phyloP scores from a whole-genome alignment of 2,329 filamentous ascomycete species.

The Ceratocystiopsis brevicomis region DNA sequence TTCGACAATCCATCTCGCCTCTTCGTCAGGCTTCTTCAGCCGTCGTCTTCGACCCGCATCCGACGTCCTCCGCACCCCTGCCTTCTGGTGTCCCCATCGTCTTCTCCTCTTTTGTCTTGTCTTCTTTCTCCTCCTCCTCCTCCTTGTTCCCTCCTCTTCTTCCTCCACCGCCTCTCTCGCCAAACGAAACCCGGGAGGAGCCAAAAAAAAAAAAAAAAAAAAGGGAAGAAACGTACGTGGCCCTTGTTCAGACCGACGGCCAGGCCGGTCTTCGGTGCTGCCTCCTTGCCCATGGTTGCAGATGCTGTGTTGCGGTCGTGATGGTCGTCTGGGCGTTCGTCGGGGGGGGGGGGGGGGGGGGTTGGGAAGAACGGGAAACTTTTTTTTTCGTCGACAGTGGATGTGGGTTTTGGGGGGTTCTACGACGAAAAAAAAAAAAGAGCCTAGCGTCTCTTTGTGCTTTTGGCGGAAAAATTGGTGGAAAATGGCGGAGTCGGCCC shows the following conservation, averaged over 20 bases:
- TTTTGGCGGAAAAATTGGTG: neutral
- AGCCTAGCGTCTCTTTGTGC: neutral
- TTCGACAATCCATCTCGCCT: neutral
- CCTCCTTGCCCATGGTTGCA: constrained; percentile 38
- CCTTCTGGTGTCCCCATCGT: too few species aligned
- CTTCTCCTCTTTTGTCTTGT: too few species aligned
- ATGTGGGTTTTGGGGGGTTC: neutral
- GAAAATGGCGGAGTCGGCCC: neutral
- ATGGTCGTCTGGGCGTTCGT: constrained; percentile 13
- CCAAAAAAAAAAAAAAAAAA: too few species aligned
- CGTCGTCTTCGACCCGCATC: neutral
- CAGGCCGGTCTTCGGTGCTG: constrained; percentile 37
- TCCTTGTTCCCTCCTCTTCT: neutral
- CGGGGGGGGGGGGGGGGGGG: constrained; percentile 8
- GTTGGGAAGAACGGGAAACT: constrained; percentile 1
- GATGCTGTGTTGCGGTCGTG: constrained; percentile 6
- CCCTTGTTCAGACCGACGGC: constrained; percentile 40
- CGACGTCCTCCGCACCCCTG: too few species aligned
- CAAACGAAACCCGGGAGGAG: neutral
- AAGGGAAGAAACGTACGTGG: constrained; percentile 8
- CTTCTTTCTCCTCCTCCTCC: neutral
- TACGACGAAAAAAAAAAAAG: constrained; percentile 1
- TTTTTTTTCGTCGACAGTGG: neutral
- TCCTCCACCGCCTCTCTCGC: neutral
- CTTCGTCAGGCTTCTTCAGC: neutral